Evolutionary conservation across 2,329 filamentous ascomycete genomes (phyloP).

Genomic region (Canariomyces notabilis): DNA sequence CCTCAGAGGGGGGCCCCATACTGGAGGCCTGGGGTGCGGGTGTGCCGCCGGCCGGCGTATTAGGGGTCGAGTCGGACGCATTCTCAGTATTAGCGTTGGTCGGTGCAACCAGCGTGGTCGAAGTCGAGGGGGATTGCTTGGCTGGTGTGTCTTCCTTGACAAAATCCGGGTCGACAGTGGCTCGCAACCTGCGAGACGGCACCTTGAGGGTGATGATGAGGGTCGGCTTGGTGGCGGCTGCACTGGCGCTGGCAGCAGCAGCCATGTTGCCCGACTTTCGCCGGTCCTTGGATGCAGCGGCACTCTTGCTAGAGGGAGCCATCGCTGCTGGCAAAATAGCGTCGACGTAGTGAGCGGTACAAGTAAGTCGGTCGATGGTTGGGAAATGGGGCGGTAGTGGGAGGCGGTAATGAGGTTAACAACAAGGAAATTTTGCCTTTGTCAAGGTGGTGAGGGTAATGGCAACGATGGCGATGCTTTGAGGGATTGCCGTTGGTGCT

Average conservation of each 20-base stretch:
- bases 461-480: constrained; percentile 13
- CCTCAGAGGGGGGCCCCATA: constrained; percentile 58
- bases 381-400: background rate
- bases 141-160: constrained; percentile 36
- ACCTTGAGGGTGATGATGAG: constrained; percentile 51
- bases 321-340: constrained; percentile 26
- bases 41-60: constrained; percentile 53
- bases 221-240: constrained; percentile 25
- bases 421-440: constrained; percentile 18
- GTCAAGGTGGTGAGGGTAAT: constrained; percentile 12
- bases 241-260: constrained; percentile 7
- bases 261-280: constrained; percentile 34
- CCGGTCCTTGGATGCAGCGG: constrained; percentile 37
- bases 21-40: constrained; percentile 42
- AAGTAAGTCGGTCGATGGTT: constrained; percentile 1
- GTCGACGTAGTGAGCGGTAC: constrained; percentile 4
- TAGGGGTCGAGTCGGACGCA: constrained; percentile 54
- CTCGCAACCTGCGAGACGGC: constrained; percentile 45
- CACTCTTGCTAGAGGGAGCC: constrained; percentile 34
- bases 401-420: constrained; percentile 6
- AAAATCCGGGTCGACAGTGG: constrained; percentile 41
- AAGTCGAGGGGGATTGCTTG: constrained; percentile 43
- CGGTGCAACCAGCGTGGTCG: constrained; percentile 36
- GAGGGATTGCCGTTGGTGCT: constrained; percentile 9
- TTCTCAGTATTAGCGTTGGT: constrained; percentile 48